Evolutionary conservation across 768 basidiomycete genomes (phyloP).

Genomic region (Leccinellum rugosiceps): DNA sequence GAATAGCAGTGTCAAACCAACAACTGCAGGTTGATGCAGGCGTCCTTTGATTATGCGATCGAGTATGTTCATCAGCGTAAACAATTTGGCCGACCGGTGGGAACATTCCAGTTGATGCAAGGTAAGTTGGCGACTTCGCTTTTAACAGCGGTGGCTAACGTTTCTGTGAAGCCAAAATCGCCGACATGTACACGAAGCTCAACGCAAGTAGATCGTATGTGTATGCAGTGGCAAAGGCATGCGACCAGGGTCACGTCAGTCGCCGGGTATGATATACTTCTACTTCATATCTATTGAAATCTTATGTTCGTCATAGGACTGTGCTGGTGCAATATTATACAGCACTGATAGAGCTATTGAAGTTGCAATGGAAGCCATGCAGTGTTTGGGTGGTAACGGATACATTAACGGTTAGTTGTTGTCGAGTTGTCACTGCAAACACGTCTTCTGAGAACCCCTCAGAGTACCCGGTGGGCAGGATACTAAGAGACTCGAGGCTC

Average conservation of each 20-base stretch:
- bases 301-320: slow-evolving; percentile 54
- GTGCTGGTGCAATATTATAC: slow-evolving; percentile 91
- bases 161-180: slow-evolving; percentile 60
- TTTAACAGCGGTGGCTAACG: not conserved
- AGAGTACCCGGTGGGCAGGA: slow-evolving; percentile 90
- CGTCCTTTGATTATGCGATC: slow-evolving; percentile 84
- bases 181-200: slow-evolving; percentile 94
- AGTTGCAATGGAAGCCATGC: slow-evolving; percentile 88
- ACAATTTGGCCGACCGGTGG: slow-evolving; percentile 86
- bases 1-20: slow-evolving; percentile 5
- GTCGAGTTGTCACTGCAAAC: not conserved
- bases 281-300: not conserved
- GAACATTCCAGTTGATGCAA: slow-evolving; percentile 95
- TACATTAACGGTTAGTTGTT: slow-evolving; percentile 81
- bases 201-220: slow-evolving; percentile 88
- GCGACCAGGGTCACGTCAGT: slow-evolving; percentile 76
- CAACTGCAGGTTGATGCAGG: slow-evolving; percentile 74
- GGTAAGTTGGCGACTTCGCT: slow-evolving; percentile 41
- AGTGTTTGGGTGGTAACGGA: slow-evolving; percentile 92
- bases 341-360: slow-evolving; percentile 91
- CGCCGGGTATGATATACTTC: slow-evolving; percentile 53
- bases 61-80: slow-evolving; percentile 92
- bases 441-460: not conserved
- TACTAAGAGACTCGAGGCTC: slow-evolving; percentile 81
- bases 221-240: slow-evolving; percentile 89